Evolutionary conservation across 129 eudicot species (phyloP), one percentile per base, ranked within the genome.

Genomic region (Flaveria robusta): DNA sequence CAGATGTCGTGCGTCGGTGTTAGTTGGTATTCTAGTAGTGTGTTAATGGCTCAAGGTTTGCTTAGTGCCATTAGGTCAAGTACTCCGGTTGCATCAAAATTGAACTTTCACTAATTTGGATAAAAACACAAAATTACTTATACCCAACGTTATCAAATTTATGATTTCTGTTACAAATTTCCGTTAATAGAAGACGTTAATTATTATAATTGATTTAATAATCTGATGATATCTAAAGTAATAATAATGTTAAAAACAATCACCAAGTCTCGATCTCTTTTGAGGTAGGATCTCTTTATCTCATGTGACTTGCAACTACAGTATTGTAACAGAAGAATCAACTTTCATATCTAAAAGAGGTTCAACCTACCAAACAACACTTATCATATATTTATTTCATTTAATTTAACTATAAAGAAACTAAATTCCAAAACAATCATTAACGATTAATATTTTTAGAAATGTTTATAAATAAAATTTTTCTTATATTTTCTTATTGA

Each of bases 271-370:
- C 49, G 13, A 43, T 43, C 47, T 22, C 67, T 26, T 19, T 41
- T 60, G 43, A 76, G 87, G 85, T 86, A 81, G 82, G 77, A 73
- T 60, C 77, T 73, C 80, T 41, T 62, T 41, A 31, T 79, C 56
- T 49, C 37, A 47, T 24, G 74, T 84, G 82, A 84, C 91, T 84
- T 87, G 86, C 63, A 81, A 60, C 74, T 77, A 66, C 84, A 66
- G 89, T 75, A 45, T 70, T 81, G 76, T 63, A 70, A 65, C 76
- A 46, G 45, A 66, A 76, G 68, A 15, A 4, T 34, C 29, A 74
- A n/a, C 13, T 29, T 41, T 54, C 26, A 68, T 70, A 68, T 75
- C 72, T 59, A 43, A 5, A 20, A 41, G 13, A 59, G 68, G 77
- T 86, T 74, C 16, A 77, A 43, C 13, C 15, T 10, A 83, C 80